Base-by-base conservation (phyloP, 164 flowering plant species). In the Cinnamomum chago region DNA sequence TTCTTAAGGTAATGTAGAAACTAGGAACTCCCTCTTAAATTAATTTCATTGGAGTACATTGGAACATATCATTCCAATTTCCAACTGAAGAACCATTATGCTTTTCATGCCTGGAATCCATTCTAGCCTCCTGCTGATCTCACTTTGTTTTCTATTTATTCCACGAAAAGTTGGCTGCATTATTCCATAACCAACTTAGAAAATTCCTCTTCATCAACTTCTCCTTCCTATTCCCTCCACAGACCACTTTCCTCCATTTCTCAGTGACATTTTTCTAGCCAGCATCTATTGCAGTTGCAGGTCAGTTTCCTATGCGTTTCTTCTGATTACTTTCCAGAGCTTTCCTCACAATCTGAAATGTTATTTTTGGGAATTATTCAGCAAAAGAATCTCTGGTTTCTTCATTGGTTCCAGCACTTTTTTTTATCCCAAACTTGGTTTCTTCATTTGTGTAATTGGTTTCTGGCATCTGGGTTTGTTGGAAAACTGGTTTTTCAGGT, bases 31-130 rank as follows among this genome's bases (percentile, higher is more conserved):
- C 58, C 3, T 2, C 5, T 14, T 55, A 14, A 55, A 55, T 52
- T 30, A 30, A 9, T 40, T 1, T 40, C 10, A 40, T 40, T 40
- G 9, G 47, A 14, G 20, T 20, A 55, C 3, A 55, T 15, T 17
- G 47, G 74, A 72, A 64, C 58, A 72, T 5, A 47, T 72, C 58
- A 47, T 40, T 20, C 47, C 68, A 64, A 72, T 60, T 22, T 20
- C 47, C 68, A 64, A 72, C 68, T 22, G 75, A 72, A 47, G 50
- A 62, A 64, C 28, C 69, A 33, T 28, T 33, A 5, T 72, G 75
- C 47, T 50, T 72, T 72, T 22, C 75, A 72, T 72, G 47, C 60
- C 75, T 72, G 75, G 75, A 72, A 40, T 72, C 75, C 75, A 72
- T 72, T 72, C 75, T 50, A 51, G 17, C n/a, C 55, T 6, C 15